Evolutionary conservation across 306 rosid species (phyloP), one percentile per base, ranked within the genome.

Genomic region (Canavalia gladiata): DNA sequence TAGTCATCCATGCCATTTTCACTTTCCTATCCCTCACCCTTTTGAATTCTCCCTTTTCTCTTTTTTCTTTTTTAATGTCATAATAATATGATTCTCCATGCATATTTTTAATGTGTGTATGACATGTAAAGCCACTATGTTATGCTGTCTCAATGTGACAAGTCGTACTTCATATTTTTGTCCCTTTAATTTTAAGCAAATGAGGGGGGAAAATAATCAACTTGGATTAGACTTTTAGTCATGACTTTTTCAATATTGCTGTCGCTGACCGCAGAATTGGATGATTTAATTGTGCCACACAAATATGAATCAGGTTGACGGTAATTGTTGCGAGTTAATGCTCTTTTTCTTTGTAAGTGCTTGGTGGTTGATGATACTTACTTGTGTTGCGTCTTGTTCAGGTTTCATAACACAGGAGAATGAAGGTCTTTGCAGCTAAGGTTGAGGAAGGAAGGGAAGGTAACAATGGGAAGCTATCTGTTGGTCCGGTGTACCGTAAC

Each of bases 401-500:
- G 90, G 70, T 78, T 82, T 87, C 45, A 65, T 43, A 77, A 29
- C 37, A 5, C 54, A 75, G 49, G n/a, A 85, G 30, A 80, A 90
- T 89, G 95, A 89, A 87, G 93, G 72, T 12, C 0, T 95, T 95
- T 80, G 71, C 97, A 28, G 87, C 84, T 41, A 80, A 81, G 90
- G 91, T 91, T 37, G 97, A 91, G 68, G 94, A 93, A 87, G 99
- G 97, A 85, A 91, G 45, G 58, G 89, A 87, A 86, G 96, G 99
- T 46, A 29, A 83, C 75, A 86, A 89, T 80, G 98, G 91, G 4
- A 82, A 79, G 69, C 97, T 84, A 11, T 86, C 93, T 45, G 85
- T 93, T 66, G 98, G 98, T 82, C 99, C 97, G 1, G 89, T 91
- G 25, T 95, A 91, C 79, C 91, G 99, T 4, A 95, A 89, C 73